Conservation (phyloP, 2,329 filamentous ascomycete species). For the Periconia macrospinosa region DNA sequence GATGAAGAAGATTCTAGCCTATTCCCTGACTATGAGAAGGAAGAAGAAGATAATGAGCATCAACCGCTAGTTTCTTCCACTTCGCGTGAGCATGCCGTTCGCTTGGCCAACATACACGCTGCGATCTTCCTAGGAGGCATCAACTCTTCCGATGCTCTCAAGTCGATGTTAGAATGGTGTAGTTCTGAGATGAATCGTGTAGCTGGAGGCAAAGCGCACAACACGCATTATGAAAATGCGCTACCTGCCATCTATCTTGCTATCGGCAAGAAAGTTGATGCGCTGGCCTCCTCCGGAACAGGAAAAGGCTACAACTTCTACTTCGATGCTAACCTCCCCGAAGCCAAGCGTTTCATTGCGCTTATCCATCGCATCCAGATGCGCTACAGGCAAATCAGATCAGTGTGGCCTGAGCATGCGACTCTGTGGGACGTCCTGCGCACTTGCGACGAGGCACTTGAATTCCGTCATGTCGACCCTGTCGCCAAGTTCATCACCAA, state of each 20-base stretch:
- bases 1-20: conserved; percentile 75
- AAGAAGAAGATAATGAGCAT: conserved; percentile 35
- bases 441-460: conserved; percentile 73
- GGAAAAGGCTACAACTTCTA: conserved; percentile 79
- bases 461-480: conserved; percentile 77
- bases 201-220: conserved; percentile 25
- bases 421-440: conserved; percentile 77
- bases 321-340: conserved; percentile 72
- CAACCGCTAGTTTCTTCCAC: conserved; percentile 12
- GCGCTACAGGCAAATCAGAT: conserved; percentile 71
- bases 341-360: conserved; percentile 72
- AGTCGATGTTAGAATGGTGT: conserved; percentile 34
- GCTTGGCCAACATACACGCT: conserved; percentile 36
- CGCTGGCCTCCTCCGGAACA: conserved; percentile 35
- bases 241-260: conserved; percentile 68
- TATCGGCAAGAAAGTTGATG: conserved; percentile 62
- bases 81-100: conserved; percentile 37
- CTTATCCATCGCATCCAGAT: conserved; percentile 69
- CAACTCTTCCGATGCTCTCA: conserved; percentile 26
- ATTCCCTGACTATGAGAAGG: conserved; percentile 76
- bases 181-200: conserved; percentile 29
- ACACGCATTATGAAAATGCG: conserved; percentile 50
- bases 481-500: conserved; percentile 83
- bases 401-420: conserved; percentile 71
- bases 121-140: conserved; percentile 30